Percentiles rank a stretch among this genome's conserved stretches.
These are phyloP conservation scores for Pseudogymnoascus sp. DNA, from an alignment of 2,329 filamentous ascomycete species.

Conservation along the genomic window DNA sequence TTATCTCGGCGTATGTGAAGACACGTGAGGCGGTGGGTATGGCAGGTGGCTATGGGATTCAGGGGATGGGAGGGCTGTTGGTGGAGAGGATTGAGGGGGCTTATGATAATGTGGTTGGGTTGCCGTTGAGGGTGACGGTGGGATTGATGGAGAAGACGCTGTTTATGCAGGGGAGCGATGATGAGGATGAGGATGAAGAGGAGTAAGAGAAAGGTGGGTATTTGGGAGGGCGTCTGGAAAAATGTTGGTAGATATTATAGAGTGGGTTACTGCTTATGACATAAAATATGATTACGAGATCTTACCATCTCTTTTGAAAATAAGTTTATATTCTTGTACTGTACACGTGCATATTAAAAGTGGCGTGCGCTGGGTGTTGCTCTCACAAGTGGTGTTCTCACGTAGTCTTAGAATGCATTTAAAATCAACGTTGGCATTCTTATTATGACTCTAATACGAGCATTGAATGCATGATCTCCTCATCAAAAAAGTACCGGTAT, in stretches of 20 bases:
- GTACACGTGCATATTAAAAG: background rate
- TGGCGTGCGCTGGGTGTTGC: background rate
- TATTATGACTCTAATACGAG: background rate
- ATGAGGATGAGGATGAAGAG: constrained; percentile 36
- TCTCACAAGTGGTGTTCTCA: background rate
- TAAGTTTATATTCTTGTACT: background rate
- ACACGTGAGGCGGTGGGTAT: constrained; percentile 93
- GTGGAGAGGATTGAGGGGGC: constrained; percentile 84
- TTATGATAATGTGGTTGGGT: constrained; percentile 88
- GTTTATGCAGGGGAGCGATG: constrained; percentile 59
- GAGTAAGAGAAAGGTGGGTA: background rate
- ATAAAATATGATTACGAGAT: background rate
- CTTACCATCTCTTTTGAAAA: background rate
- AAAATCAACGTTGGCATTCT: background rate
- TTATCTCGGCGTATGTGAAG: constrained; percentile 67
- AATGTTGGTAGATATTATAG: background rate
- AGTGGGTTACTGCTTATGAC: background rate
- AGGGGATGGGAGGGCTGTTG: constrained; percentile 78
- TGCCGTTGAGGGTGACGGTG: constrained; percentile 73
- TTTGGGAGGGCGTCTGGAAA: background rate
- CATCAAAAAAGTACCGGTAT: background rate
- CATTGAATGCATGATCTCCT: background rate
- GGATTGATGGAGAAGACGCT: constrained; percentile 84
- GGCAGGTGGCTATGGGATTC: constrained; percentile 90
- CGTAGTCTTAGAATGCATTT: background rate